These are phyloP conservation scores for Aspergillus costaricaensis DNA, from an alignment of 2,329 filamentous ascomycete genomes.

Conservation along the genomic window DNA sequence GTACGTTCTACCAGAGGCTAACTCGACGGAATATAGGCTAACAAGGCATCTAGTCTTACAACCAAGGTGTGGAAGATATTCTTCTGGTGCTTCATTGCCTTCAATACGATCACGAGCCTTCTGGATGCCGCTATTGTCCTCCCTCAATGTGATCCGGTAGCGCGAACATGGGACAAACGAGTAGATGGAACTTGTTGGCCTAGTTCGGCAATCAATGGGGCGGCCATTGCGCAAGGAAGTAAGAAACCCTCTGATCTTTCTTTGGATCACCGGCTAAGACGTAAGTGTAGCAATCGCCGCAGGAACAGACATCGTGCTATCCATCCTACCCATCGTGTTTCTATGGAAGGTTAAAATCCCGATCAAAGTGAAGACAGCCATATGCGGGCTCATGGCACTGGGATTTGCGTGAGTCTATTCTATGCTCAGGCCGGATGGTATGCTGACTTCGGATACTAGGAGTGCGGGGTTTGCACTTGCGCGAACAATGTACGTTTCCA, in stretches of 20 bases:
- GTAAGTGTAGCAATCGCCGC: not conserved
- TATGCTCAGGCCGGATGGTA: too few relatives aligned
- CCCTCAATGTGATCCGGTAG: not conserved
- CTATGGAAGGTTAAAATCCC: not conserved
- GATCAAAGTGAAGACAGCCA: not conserved
- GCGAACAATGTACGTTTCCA: not conserved
- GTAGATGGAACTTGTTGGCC: not conserved
- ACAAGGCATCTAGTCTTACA: not conserved
- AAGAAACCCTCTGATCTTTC: not conserved
- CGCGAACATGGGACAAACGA: not conserved
- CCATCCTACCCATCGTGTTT: not conserved
- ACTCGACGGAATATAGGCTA: not conserved
- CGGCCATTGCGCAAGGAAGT: not conserved
- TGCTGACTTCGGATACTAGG: not conserved
- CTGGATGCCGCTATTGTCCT: slow-evolving; percentile 10
- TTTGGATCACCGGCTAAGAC: not conserved
- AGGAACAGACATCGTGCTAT: not conserved
- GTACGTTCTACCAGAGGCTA: not conserved
- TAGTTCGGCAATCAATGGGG: not conserved
- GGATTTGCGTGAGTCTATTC: not conserved
- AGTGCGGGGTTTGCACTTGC: not conserved
- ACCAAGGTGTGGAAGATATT: slow-evolving; percentile 16
- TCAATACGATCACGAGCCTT: slow-evolving; percentile 18
- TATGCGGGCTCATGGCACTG: not conserved
- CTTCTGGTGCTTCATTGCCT: slow-evolving; percentile 22